Percentiles rank a stretch among this genome's conserved stretches.
These are phyloP conservation scores for Zangia roseola DNA, from an alignment of 768 basidiomycete genomes.

Conservation along the genomic window DNA sequence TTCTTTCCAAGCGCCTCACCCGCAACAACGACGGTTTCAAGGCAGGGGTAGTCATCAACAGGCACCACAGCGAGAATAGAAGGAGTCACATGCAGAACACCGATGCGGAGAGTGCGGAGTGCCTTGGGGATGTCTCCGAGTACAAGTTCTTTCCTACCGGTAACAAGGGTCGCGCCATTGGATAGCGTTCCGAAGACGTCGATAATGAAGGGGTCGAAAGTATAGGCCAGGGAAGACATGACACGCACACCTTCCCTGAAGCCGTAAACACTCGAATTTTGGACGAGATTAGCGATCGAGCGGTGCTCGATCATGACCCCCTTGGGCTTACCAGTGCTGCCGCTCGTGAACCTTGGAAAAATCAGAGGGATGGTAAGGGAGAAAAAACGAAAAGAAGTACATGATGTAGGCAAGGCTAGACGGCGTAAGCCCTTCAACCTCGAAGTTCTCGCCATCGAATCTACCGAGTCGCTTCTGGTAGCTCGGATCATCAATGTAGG, in stretches of 20 bases:
- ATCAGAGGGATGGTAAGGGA: not conserved
- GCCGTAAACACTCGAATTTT: constrained; percentile 21
- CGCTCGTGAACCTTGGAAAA: constrained; percentile 19
- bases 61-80: constrained; percentile 30
- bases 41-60: constrained; percentile 23
- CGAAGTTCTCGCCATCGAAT: constrained; percentile 16
- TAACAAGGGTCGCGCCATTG: constrained; percentile 22
- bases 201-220: constrained; percentile 26
- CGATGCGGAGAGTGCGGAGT: constrained; percentile 26
- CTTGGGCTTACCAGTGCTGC: constrained; percentile 24
- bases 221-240: constrained; percentile 30
- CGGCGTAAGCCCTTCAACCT: constrained; percentile 19
- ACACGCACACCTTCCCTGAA: constrained; percentile 24
- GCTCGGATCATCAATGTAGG: constrained; percentile 29
- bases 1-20: constrained; percentile 24
- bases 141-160: constrained; percentile 25
- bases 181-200: constrained; percentile 20
- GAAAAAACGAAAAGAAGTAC: constrained; percentile 9
- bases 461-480: constrained; percentile 23
- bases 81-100: constrained; percentile 30
- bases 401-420: constrained; percentile 28
- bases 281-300: constrained; percentile 20
- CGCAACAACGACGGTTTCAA: constrained; percentile 28
- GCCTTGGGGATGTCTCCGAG: constrained; percentile 31
- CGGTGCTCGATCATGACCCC: constrained; percentile 25